Evolutionary conservation across 1,139 yeast species (phyloP).

Genomic region (Lodderomyces beijingensis): DNA sequence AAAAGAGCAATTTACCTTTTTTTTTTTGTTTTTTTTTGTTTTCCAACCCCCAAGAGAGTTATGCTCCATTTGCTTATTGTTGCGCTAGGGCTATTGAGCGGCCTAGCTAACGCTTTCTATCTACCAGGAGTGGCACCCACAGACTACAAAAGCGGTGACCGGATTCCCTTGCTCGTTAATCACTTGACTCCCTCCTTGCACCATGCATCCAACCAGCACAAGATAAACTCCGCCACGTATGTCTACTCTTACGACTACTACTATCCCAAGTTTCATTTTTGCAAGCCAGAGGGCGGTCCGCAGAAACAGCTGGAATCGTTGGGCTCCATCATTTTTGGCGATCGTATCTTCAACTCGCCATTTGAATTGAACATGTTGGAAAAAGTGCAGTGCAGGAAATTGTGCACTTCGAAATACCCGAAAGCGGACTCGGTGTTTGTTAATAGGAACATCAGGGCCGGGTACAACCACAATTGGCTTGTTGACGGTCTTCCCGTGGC

Average conservation of each 20-base stretch:
- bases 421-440: constrained; percentile 69
- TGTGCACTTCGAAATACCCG: constrained; percentile 62
- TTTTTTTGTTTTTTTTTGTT: not conserved
- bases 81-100: constrained; percentile 1
- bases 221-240: constrained; percentile 42
- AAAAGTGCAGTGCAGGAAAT: constrained; percentile 56
- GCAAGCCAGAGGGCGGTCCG: constrained; percentile 67
- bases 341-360: constrained; percentile 90
- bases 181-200: constrained; percentile 80
- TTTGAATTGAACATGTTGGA: constrained; percentile 75
- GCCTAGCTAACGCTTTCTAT: constrained; percentile 55
- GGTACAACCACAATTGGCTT: constrained; percentile 88
- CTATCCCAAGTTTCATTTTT: constrained; percentile 77
- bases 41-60: not conserved
- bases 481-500: constrained; percentile 96
- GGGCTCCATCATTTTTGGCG: constrained; percentile 93
- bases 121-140: constrained; percentile 96
- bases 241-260: constrained; percentile 83
- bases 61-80: constrained; percentile 2
- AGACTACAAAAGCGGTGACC: constrained; percentile 68
- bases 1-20: too few relatives aligned
- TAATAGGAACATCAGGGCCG: constrained; percentile 71
- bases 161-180: constrained; percentile 76
- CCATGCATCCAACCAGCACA: constrained; percentile 32
- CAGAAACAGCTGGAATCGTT: constrained; percentile 81